phyloP scores from a whole-genome alignment of 2,329 filamentous ascomycete species.

The Xylaria sp. region DNA sequence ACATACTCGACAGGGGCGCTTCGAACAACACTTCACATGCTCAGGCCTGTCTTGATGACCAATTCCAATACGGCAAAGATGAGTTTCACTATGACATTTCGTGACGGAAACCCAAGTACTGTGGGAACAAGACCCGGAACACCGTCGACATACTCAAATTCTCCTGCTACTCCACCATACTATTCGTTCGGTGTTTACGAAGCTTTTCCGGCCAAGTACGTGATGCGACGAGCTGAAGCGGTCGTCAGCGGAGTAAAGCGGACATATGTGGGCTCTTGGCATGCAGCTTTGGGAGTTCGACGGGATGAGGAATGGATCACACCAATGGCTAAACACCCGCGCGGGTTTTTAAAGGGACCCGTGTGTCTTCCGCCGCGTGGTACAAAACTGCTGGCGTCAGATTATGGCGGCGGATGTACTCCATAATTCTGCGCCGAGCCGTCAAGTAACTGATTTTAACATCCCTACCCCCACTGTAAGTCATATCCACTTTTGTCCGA shows the following conservation, averaged over 20 bases:
- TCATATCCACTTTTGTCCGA: constrained; percentile 40
- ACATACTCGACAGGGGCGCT: neutral
- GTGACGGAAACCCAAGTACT: neutral
- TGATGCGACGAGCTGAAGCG: neutral
- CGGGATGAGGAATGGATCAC: neutral
- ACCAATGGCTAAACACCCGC: neutral
- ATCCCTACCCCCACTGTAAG: constrained; percentile 24
- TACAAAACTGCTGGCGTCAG: constrained; percentile 20
- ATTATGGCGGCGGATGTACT: neutral
- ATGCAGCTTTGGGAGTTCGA: neutral
- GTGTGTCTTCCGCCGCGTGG: constrained; percentile 16
- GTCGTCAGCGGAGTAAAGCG: neutral
- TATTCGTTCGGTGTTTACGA: neutral
- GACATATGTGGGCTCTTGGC: constrained; percentile 1
- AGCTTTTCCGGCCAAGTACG: neutral
- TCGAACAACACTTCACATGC: neutral
- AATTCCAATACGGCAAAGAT: neutral
- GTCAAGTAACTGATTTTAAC: neutral
- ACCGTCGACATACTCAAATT: neutral
- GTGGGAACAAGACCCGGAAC: neutral
- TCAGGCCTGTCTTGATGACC: neutral
- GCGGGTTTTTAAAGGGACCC: constrained; percentile 15
- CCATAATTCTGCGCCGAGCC: constrained; percentile 29
- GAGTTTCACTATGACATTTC: neutral
- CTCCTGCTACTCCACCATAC: neutral